phyloP scores from a whole-genome alignment of 2,329 filamentous ascomycete species.

The Trichoderma pleuroti region DNA sequence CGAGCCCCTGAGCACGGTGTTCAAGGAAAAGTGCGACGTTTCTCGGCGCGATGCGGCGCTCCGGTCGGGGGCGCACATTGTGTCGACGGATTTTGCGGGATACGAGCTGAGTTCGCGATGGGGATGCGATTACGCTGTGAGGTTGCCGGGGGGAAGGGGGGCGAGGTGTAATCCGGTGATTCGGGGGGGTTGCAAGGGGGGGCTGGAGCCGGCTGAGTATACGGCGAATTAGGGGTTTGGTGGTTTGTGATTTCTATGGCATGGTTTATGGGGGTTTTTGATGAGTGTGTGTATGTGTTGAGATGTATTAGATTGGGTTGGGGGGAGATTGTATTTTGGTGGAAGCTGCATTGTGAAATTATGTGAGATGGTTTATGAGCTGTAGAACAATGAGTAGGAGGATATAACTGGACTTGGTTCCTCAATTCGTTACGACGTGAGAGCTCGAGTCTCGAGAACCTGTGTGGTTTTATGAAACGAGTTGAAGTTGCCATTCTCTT shows the following conservation, averaged over 20 bases:
- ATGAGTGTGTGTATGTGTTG: not conserved
- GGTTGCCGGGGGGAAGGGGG: conserved; percentile 24
- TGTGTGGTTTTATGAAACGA: not conserved
- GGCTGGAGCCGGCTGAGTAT: conserved; percentile 18
- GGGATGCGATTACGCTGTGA: conserved; percentile 42
- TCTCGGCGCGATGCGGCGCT: conserved; percentile 41
- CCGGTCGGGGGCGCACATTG: conserved; percentile 46
- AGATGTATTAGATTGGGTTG: not conserved
- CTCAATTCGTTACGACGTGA: not conserved
- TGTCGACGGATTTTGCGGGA: conserved; percentile 46
- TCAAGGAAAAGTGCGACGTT: conserved; percentile 37
- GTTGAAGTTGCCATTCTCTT: not conserved
- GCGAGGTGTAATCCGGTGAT: conserved; percentile 35
- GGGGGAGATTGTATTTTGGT: not conserved
- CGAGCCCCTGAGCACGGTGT: conserved; percentile 42
- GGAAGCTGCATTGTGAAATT: not conserved
- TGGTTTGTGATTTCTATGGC: not conserved
- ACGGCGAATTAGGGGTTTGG: not conserved
- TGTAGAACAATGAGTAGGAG: too few species aligned
- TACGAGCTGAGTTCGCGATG: conserved; percentile 46
- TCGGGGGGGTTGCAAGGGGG: conserved; percentile 23
- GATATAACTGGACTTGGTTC: not conserved
- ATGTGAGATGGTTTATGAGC: not conserved
- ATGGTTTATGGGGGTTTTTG: not conserved
- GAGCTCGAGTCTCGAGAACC: not conserved